Evolutionary conservation across 768 basidiomycete genomes (phyloP).

Genomic region (Termitomyces sp.): DNA sequence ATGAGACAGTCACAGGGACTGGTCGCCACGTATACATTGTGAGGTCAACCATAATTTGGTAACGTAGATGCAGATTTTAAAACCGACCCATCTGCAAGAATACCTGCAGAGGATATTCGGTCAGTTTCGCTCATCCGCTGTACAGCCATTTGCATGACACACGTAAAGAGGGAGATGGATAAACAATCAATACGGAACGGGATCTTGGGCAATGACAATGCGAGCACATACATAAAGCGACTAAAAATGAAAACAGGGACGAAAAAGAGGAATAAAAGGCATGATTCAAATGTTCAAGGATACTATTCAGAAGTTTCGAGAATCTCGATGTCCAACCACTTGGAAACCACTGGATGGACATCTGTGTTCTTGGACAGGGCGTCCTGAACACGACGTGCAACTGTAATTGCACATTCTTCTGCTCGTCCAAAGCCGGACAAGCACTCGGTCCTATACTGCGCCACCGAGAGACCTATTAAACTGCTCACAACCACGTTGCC

Average conservation of each 20-base stretch:
- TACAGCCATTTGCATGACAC: background rate
- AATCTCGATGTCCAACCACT: constrained; percentile 47
- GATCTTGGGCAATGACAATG: background rate
- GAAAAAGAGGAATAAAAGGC: background rate
- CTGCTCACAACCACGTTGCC: constrained; percentile 38
- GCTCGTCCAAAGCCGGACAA: constrained; percentile 73
- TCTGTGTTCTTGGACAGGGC: constrained; percentile 30
- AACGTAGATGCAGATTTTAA: background rate
- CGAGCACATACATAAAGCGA: background rate
- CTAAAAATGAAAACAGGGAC: background rate
- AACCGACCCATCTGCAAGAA: background rate
- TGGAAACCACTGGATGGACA: constrained; percentile 28
- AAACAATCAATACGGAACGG: background rate
- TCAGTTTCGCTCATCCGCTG: background rate
- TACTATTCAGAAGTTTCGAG: constrained; percentile 16
- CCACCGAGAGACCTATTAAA: constrained; percentile 53
- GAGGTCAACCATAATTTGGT: background rate
- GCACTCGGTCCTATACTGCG: constrained; percentile 62
- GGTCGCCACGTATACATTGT: too few species aligned
- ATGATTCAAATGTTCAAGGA: background rate
- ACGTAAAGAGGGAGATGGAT: background rate
- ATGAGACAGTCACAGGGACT: background rate
- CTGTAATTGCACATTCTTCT: constrained; percentile 60
- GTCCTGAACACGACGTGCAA: constrained; percentile 53
- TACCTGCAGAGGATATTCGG: background rate